Percentiles rank a stretch among this genome's conserved stretches.
Conservation (phyloP, 1,284 basidiomycete genomes). For the Peniophora sp. region DNA sequence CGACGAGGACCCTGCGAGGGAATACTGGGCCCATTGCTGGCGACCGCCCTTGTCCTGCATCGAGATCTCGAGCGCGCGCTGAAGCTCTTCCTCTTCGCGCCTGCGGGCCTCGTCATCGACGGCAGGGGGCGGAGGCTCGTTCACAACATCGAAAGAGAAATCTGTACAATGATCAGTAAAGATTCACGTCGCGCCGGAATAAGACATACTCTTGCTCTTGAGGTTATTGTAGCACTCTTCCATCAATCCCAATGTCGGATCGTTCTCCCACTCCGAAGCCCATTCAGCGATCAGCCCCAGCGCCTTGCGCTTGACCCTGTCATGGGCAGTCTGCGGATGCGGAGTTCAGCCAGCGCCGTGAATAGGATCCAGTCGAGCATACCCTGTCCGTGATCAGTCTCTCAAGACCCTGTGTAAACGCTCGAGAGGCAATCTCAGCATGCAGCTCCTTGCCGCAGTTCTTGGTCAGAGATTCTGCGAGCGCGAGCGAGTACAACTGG, state of each 20-base stretch:
- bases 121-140: constrained; percentile 59
- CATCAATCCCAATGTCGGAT: constrained; percentile 83
- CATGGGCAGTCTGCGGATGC: constrained; percentile 67
- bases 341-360: constrained; percentile 3
- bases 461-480: constrained; percentile 85
- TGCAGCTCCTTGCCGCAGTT: constrained; percentile 82
- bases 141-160: constrained; percentile 60
- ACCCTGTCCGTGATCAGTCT: constrained; percentile 86
- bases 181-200: neutral
- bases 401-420: constrained; percentile 86
- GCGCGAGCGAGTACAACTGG: constrained; percentile 87
- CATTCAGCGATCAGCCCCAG: constrained; percentile 75
- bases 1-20: constrained; percentile 26
- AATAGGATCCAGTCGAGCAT: constrained; percentile 19
- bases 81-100: constrained; percentile 88
- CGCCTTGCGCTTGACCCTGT: constrained; percentile 77
- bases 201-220: constrained; percentile 68
- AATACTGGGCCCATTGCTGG: constrained; percentile 37
- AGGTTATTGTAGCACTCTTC: constrained; percentile 82
- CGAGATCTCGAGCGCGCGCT: constrained; percentile 83
- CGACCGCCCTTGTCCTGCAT: constrained; percentile 84
- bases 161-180: constrained; percentile 28
- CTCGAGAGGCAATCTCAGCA: constrained; percentile 82
- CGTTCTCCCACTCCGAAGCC: constrained; percentile 79
- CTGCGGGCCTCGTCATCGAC: constrained; percentile 76